phyloP scores from a whole-genome alignment of 2,329 filamentous ascomycete genomes.

The Beauveria asiatica region DNA sequence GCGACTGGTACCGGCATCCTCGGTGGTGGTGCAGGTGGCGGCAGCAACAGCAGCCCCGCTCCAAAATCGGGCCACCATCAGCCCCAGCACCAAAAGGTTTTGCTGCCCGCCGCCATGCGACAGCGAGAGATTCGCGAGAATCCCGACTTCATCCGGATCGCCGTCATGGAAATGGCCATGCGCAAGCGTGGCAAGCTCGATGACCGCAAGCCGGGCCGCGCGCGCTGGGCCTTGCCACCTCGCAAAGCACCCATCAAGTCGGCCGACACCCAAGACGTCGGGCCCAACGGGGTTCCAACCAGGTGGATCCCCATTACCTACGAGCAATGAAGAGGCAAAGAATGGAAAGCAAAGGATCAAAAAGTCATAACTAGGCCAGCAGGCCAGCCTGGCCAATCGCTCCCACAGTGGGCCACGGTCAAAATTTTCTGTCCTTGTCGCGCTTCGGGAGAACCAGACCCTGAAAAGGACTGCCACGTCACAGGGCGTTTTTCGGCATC shows the following conservation, averaged over 20 bases:
- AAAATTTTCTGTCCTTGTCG: neutral
- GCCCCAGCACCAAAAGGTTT: conserved; percentile 14
- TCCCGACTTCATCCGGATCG: conserved; percentile 61
- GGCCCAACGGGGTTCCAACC: conserved; percentile 48
- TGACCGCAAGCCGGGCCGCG: conserved; percentile 56
- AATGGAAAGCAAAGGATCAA: neutral
- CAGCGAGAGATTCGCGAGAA: conserved; percentile 64
- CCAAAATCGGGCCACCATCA: conserved; percentile 16
- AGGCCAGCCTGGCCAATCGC: neutral
- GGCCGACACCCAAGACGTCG: conserved; percentile 40
- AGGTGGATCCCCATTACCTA: conserved; percentile 41
- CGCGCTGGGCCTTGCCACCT: conserved; percentile 61
- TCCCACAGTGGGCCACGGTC: neutral
- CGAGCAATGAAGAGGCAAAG: neutral
- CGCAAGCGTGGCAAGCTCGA: conserved; percentile 57
- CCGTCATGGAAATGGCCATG: conserved; percentile 67
- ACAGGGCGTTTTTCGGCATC: neutral
- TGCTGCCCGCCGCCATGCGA: conserved; percentile 35
- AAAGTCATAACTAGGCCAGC: neutral
- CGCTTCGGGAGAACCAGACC: neutral
- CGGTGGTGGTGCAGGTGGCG: neutral
- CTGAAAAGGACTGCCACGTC: conserved; percentile 2
- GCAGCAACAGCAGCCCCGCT: neutral
- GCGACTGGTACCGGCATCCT: conserved; percentile 16
- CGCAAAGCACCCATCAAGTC: conserved; percentile 41